A percentile compares a stretch with the other conserved stretches of the same genome.
These are phyloP conservation scores for Psilocybe mexicana DNA, from an alignment of 1,284 basidiomycete species.

Conservation along the genomic window DNA sequence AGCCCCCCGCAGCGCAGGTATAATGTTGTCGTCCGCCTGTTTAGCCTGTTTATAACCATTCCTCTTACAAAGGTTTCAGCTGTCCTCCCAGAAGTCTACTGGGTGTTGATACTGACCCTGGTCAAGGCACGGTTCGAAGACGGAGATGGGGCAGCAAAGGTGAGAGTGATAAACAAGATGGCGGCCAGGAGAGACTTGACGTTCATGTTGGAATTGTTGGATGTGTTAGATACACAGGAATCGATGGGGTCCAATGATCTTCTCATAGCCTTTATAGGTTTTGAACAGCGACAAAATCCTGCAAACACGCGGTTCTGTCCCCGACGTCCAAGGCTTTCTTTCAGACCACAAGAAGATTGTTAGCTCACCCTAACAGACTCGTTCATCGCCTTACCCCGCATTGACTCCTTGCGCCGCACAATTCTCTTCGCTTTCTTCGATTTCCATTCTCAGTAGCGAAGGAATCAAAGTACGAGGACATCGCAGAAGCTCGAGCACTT, in stretches of 20 bases:
- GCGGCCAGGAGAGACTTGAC: background rate
- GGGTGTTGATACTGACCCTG: background rate
- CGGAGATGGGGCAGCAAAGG: background rate
- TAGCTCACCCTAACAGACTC: background rate
- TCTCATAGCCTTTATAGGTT: background rate
- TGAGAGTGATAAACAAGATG: background rate
- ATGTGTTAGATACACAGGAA: background rate
- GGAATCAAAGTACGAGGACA: background rate
- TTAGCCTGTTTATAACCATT: background rate
- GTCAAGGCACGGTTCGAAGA: background rate
- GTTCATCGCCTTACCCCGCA: background rate
- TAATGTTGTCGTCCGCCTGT: constrained; percentile 1
- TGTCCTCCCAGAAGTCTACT: background rate
- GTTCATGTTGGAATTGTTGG: background rate
- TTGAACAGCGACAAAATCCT: background rate
- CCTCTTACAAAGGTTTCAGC: background rate
- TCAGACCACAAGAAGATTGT: background rate
- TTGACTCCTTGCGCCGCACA: background rate
- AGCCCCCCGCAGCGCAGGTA: background rate
- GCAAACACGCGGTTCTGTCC: background rate
- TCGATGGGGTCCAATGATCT: background rate
- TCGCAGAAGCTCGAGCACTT: background rate
- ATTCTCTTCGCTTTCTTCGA: background rate
- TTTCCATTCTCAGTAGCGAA: background rate
- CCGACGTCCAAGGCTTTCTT: background rate